Percentiles rank a stretch among this genome's conserved stretches.
Conservation (phyloP, 768 basidiomycete species). For the Termitomyces eurrhizus region DNA sequence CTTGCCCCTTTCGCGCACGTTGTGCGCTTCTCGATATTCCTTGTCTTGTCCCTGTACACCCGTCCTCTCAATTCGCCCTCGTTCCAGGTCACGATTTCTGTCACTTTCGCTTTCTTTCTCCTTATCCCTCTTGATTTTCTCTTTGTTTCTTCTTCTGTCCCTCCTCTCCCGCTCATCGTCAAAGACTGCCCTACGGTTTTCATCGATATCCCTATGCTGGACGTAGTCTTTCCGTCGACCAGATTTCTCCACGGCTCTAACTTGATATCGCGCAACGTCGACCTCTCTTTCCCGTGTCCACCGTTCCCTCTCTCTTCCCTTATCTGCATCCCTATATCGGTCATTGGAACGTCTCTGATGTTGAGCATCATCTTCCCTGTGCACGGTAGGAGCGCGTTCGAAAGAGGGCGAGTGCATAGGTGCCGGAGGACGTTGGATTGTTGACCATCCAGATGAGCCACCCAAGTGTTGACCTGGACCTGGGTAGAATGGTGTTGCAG, state of each 20-base stretch:
- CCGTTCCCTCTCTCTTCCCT: not conserved
- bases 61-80: constrained; percentile 15
- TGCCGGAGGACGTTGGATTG: not conserved
- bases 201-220: constrained; percentile 20
- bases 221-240: constrained; percentile 7
- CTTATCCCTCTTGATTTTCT: constrained; percentile 11
- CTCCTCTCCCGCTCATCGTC: not conserved
- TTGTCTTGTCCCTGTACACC: constrained; percentile 8
- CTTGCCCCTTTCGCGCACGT: constrained; percentile 5
- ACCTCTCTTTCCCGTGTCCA: not conserved
- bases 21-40: constrained; percentile 1
- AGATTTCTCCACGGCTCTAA: constrained; percentile 13
- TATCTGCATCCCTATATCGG: not conserved
- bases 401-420: not conserved
- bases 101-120: constrained; percentile 7
- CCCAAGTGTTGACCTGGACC: not conserved
- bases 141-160: not conserved
- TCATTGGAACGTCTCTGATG: not conserved
- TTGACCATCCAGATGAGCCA: not conserved
- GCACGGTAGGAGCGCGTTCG: not conserved
- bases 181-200: constrained; percentile 1
- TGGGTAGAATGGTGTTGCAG: constrained; percentile 2
- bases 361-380: not conserved
- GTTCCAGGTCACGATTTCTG: constrained; percentile 11
- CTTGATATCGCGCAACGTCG: not conserved